Evolutionary conservation across 1,284 basidiomycete species (phyloP), one percentile per base, ranked within the genome.

Genomic region (Polyporus tsugae): DNA sequence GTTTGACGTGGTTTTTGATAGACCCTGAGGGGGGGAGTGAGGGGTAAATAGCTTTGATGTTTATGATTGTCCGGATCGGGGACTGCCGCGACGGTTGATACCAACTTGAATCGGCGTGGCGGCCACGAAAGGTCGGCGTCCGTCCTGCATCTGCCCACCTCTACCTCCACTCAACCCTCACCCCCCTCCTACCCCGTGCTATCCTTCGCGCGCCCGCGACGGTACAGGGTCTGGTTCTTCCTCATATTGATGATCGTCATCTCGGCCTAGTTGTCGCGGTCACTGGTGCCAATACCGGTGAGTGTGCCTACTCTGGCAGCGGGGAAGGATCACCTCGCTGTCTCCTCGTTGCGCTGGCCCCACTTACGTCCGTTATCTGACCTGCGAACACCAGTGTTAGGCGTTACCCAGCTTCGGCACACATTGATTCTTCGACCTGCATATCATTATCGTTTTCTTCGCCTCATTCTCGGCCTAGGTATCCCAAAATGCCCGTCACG

Each of bases 261-360:
- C 58, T 65, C 67, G 60, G 69, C 71, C 53, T 69, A 70, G 68
- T 39, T 53, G 66, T 68, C 64, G 61, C 17, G 13, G 52, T 55
- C 52, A 39, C 39, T 70, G 44, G 65, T 69, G 61, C 66, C 66
- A 62, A 60, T 64, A 58, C 53, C 44, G 64, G 69, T 72, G 67
- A 70, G 71, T 66, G 63, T 70, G 61, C 63, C 65, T 69, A 39
- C 57, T 57, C 62, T 63, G 63, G 66, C 75, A 46, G 70, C 68
- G 67, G 68, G 64, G 63, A 76, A 80, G 78, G 73, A 73, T 73
- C 67, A 75, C 82, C 83, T 83, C 77, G 76, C 78, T 70, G 71
- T 73, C 66, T 72, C 81, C 80, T 76, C 83, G 73, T 82, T 84
- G 80, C 75, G 69, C 75, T 73, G 68, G 66, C 71, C 69, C 73